Evolutionary conservation across 768 basidiomycete genomes (phyloP).

Genomic region (Pulveroboletus sp.): DNA sequence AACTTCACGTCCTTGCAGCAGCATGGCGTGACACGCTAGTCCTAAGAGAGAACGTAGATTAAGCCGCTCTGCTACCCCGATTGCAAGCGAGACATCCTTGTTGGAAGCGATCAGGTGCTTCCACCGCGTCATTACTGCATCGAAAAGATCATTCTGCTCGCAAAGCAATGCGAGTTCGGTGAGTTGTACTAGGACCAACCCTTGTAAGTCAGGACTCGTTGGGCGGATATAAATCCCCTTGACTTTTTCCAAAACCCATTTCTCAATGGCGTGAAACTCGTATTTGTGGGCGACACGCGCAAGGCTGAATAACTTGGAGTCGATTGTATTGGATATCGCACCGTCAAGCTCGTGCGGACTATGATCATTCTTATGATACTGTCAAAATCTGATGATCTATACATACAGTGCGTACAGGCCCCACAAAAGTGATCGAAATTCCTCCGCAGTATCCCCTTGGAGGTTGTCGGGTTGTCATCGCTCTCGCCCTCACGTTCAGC

Average conservation of each 20-base stretch:
- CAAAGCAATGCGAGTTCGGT: constrained; percentile 54
- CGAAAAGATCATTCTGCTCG: constrained; percentile 43
- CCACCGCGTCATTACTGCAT: constrained; percentile 43
- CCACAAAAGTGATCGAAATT: constrained; percentile 55
- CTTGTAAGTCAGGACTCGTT: constrained; percentile 27
- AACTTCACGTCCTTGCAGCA: constrained; percentile 46
- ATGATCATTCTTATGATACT: background rate
- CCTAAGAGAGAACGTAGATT: constrained; percentile 46
- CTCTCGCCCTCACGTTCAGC: constrained; percentile 43
- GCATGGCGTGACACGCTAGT: constrained; percentile 50
- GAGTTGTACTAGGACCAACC: constrained; percentile 42
- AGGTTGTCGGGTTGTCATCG: constrained; percentile 49
- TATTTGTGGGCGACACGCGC: constrained; percentile 49
- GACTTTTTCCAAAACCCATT: constrained; percentile 45
- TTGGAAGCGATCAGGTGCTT: constrained; percentile 45
- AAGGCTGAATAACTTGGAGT: constrained; percentile 44
- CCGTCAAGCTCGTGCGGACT: constrained; percentile 48
- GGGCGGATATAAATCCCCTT: constrained; percentile 36
- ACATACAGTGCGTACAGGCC: constrained; percentile 51
- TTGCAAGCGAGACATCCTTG: constrained; percentile 44
- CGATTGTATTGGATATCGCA: constrained; percentile 42
- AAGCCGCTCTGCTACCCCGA: constrained; percentile 46
- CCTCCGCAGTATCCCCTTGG: constrained; percentile 44
- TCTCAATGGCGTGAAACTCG: constrained; percentile 43
- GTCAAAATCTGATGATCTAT: background rate